A percentile compares a stretch with the other conserved stretches of the same genome.
Evolutionary conservation across 139 green algal genomes (phyloP).

Genomic region (Ettlia oleoabundans): DNA sequence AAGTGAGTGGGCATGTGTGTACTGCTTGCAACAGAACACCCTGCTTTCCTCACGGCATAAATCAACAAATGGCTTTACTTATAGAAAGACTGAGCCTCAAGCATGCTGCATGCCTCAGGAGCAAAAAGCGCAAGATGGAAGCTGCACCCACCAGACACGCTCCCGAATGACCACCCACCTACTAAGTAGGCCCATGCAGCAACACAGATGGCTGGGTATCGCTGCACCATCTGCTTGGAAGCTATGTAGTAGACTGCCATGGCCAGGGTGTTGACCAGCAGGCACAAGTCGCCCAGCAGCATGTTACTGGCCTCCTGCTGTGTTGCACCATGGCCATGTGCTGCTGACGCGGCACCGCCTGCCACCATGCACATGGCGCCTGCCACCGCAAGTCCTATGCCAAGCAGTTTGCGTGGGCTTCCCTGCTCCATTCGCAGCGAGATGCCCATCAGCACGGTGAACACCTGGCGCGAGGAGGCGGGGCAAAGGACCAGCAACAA

Average conservation of each 20-base stretch:
- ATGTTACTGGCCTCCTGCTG: conserved; percentile 17
- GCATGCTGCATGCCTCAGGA: too few species aligned
- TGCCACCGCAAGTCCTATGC: conserved; percentile 58
- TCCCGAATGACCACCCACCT: too few species aligned
- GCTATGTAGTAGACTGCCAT: conserved; percentile 64
- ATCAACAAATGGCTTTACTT: too few species aligned
- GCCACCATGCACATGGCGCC: conserved; percentile 69
- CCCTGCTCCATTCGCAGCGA: conserved; percentile 49
- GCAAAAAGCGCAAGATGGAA: too few species aligned
- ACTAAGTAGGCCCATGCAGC: conserved; percentile 73
- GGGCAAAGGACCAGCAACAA: not conserved
- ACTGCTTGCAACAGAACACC: too few species aligned
- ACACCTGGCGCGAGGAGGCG: not conserved
- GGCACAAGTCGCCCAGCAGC: conserved; percentile 62
- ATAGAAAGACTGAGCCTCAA: too few species aligned
- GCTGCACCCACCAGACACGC: too few species aligned
- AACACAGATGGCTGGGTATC: conserved; percentile 59
- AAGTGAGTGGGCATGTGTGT: not conserved
- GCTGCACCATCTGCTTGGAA: conserved; percentile 51
- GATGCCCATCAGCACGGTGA: conserved; percentile 57
- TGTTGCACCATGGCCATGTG: not conserved
- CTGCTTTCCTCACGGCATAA: too few species aligned
- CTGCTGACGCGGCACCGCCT: conserved; percentile 17
- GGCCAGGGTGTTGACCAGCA: conserved; percentile 65
- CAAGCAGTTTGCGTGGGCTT: conserved; percentile 68